phyloP scores from a whole-genome alignment of 2,329 filamentous ascomycete species.

The Penicillium digitatum region DNA sequence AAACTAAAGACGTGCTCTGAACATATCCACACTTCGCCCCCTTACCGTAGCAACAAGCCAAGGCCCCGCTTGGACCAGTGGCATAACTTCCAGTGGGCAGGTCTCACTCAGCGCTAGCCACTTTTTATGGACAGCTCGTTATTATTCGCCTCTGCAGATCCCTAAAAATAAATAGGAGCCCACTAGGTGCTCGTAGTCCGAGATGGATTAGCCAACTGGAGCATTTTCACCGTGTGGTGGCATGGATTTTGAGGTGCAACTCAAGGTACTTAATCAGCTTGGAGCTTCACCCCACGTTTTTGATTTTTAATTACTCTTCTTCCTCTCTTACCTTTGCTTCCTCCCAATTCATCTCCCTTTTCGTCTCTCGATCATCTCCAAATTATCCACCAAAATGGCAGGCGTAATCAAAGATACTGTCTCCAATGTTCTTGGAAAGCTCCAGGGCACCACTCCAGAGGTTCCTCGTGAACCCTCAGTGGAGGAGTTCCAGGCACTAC shows the following conservation, averaged over 20 bases:
- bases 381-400: slow-evolving; percentile 32
- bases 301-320: slow-evolving; percentile 16
- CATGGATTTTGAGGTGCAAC: background rate
- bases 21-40: slow-evolving; percentile 3
- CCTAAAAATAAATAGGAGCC: slow-evolving; percentile 21
- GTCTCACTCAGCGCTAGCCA: slow-evolving; percentile 17
- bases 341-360: background rate
- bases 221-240: slow-evolving; percentile 15
- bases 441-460: slow-evolving; percentile 41
- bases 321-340: background rate
- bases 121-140: slow-evolving; percentile 9
- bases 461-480: slow-evolving; percentile 52
- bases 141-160: slow-evolving; percentile 7
- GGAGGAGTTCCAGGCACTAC: slow-evolving; percentile 64
- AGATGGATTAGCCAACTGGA: background rate
- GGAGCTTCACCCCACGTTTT: slow-evolving; percentile 27
- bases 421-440: slow-evolving; percentile 48
- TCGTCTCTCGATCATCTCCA: background rate
- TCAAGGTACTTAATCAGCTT: slow-evolving; percentile 8
- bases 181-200: background rate
- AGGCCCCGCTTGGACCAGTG: slow-evolving; percentile 11
- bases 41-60: background rate
- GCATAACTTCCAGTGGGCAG: slow-evolving; percentile 14
- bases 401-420: slow-evolving; percentile 44
- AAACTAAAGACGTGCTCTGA: background rate